Base-by-base conservation (phyloP, 78 protist species). In the Protostelium mycophagum region DNA sequence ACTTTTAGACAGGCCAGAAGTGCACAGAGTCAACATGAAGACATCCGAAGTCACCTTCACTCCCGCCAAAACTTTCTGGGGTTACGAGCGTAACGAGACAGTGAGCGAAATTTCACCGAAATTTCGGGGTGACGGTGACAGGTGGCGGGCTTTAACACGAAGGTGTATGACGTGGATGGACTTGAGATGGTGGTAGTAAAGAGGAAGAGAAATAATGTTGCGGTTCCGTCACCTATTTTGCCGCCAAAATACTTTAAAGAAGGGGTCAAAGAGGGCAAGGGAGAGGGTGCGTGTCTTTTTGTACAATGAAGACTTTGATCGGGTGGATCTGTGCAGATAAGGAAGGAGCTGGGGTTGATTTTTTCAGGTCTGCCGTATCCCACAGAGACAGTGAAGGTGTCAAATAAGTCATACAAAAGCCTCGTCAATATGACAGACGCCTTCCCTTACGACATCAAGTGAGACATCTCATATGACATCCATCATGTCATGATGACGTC, bases 51-150 rank as follows among this genome's bases (percentile, higher is more conserved):
- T 92, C 29, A 63, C 38, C 9, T 92, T 92, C 86, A 35, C n/a
- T 9, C 85, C 87, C 16, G 28, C 89, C n/a, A 88, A 88, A 51
- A 87, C 89, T 31, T 88, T 88, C 90, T 88, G 89, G 73, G 94
- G 94, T 85, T 25, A 85, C 85, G 94, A 88, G 35, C 88, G 89
- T 73, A n/a, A 5, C 16, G 94, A 92, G 34, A 85, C 39, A 25
- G 73, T 92, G 34, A 91, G 94, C 28, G 88, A 88, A 0, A 25
- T 51, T 5, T 51, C 73, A 25, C 73, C 16, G 73, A 25, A 25
- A 16, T 25, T 51, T n/a, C n/a, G 31, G 73, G 5, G 31, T 51
- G 73, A 51, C 16, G 73, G 16, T 5, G 73, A 51, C 73, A 51
- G 73, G 73, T 51, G 73, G 73, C 73, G 5, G 73, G 73, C 31